Conservation (phyloP, 225 moss, liverwort and hornwort species). For the Pleurozium schreberi region DNA sequence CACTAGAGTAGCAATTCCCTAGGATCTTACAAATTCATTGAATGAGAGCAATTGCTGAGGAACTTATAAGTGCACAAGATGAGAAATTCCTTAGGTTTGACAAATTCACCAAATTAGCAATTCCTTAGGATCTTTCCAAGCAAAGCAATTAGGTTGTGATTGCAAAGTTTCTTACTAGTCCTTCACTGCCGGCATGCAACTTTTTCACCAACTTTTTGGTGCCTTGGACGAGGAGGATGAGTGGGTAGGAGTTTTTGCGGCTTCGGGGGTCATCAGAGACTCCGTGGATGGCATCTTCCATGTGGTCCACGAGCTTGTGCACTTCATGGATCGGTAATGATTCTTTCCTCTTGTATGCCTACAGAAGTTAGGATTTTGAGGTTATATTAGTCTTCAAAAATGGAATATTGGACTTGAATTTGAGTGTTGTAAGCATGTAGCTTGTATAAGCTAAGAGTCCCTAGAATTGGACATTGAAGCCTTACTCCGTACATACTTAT, state of each 20-base stretch:
- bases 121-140: not conserved
- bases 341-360: conserved; percentile 14
- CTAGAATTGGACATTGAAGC: not conserved
- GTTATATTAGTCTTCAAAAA: not conserved
- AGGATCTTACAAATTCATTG: not conserved
- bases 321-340: not conserved
- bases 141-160: not conserved
- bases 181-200: conserved; percentile 10
- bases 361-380: not conserved
- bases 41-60: not conserved
- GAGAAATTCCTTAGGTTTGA: not conserved
- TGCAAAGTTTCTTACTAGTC: not conserved
- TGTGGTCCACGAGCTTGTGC: not conserved
- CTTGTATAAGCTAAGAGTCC: not conserved
- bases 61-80: not conserved
- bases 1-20: too few relatives aligned
- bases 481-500: not conserved
- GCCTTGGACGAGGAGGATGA: conserved; percentile 36
- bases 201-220: conserved; percentile 54
- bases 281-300: not conserved
- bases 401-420: not conserved
- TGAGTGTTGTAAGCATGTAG: not conserved
- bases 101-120: rapidly evolving
- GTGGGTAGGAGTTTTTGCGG: conserved; percentile 23
- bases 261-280: not conserved